Percentiles rank a stretch among this genome's conserved stretches.
These are phyloP conservation scores for Aaosphaeria pasadenensis DNA, from an alignment of 2,329 filamentous ascomycete genomes.

Conservation along the genomic window DNA sequence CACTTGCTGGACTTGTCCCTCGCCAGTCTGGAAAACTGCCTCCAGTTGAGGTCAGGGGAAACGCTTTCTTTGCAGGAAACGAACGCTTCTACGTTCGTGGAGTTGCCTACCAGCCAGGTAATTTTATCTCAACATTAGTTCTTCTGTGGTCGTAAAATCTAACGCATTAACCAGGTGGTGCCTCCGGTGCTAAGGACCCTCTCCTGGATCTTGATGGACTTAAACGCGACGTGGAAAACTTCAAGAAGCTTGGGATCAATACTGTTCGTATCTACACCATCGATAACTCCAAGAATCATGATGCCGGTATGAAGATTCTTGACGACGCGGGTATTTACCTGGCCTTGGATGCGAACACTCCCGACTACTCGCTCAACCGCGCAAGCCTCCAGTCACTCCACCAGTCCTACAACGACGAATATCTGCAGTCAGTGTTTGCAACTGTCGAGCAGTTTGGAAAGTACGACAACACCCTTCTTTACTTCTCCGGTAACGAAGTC, in stretches of 20 bases:
- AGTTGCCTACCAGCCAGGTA: slow-evolving; percentile 65
- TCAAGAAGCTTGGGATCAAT: slow-evolving; percentile 84
- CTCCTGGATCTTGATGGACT: slow-evolving; percentile 68
- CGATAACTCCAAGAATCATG: slow-evolving; percentile 80
- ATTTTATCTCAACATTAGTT: slow-evolving; percentile 3
- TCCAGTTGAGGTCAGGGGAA: slow-evolving; percentile 58
- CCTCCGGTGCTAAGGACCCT: slow-evolving; percentile 58
- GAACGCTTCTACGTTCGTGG: slow-evolving; percentile 60
- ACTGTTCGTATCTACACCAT: slow-evolving; percentile 89
- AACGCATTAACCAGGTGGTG: slow-evolving; percentile 33
- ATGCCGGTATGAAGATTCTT: slow-evolving; percentile 78
- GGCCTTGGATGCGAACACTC: slow-evolving; percentile 85
- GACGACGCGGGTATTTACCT: slow-evolving; percentile 87
- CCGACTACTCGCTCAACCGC: slow-evolving; percentile 83
- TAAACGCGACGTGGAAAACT: slow-evolving; percentile 74
- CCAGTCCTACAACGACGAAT: slow-evolving; percentile 78
- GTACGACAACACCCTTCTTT: slow-evolving; percentile 82
- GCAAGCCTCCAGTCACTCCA: slow-evolving; percentile 53
- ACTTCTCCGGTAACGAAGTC: slow-evolving; percentile 78
- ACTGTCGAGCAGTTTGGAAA: slow-evolving; percentile 73
- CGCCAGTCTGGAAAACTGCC: slow-evolving; percentile 43
- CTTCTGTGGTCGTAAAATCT: background rate
- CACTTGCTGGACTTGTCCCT: slow-evolving; percentile 18
- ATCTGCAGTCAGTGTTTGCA: slow-evolving; percentile 81
- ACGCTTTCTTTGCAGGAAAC: slow-evolving; percentile 62